Evolutionary conservation across 345 rosid species (phyloP), one percentile per base, ranked within the genome.

Genomic region (Salix caprea): DNA sequence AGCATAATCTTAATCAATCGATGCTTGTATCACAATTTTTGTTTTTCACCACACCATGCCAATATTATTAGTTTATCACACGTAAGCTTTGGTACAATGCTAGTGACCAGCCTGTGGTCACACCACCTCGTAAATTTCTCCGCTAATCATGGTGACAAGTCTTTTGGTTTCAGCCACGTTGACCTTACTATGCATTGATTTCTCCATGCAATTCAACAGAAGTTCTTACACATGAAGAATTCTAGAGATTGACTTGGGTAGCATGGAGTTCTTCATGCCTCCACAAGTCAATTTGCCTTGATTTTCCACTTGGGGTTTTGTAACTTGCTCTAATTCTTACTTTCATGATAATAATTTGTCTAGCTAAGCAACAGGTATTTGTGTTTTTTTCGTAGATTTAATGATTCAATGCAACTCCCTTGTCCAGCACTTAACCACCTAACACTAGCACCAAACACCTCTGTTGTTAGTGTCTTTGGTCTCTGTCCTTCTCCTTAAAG

Each of bases 401-500:
- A 84, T 86, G 74, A 80, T 78, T 76, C 23, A 71, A 79, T 28
- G 65, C 2, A 40, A 68, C 69, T 87, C 82, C 82, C 90, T 87
- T 87, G 76, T 70, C 82, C 81, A 77, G 75, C 86, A 85, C 88
- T 85, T 81, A 83, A 85, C 85, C 88, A 83, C 85, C 87, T 73
- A 82, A 81, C 88, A 75, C 82, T 46, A 68, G 56, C 78, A 85
- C 81, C 88, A 67, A 83, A 81, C 84, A 36, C 72, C 36, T 48
- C 37, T n/a, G 34, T 71, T 72, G 61, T 46, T 23, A 58, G 79
- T 76, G 65, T 66, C 65, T 75, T 69, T 71, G 28, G 58, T 34
- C 65, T 42, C 34, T 65, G 82, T 73, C 65, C 88, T 87, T 87
- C 86, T 79, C 80, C 87, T 85, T 87, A 32, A 87, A 85, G 90